Conservation (phyloP, 805 yeast genomes). For the Wickerhamiella sergipiensis region DNA sequence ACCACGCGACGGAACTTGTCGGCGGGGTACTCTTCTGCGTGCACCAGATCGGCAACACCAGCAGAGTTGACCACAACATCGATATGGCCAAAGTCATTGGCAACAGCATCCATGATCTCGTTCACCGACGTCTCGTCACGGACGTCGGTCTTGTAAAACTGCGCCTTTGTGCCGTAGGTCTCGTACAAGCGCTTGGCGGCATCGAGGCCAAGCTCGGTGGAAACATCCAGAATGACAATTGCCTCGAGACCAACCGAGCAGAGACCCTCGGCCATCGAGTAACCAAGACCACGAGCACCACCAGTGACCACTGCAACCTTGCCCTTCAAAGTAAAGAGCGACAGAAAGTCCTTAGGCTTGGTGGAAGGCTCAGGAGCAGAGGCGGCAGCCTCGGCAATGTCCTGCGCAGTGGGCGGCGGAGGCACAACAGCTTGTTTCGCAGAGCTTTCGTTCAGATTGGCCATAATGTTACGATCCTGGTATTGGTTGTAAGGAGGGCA, state of each 20-base stretch:
- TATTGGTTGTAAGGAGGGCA: neutral
- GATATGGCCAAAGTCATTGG: constrained; percentile 39
- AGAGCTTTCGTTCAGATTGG: constrained; percentile 10
- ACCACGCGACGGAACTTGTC: constrained; percentile 48
- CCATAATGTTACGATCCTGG: neutral
- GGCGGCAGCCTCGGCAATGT: constrained; percentile 26
- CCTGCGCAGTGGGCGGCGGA: constrained; percentile 28
- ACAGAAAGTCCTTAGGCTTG: constrained; percentile 26
- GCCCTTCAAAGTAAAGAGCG: constrained; percentile 43
- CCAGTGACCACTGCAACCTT: constrained; percentile 53
- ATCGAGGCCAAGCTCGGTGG: constrained; percentile 47
- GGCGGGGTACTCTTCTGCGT: constrained; percentile 56
- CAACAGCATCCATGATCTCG: constrained; percentile 38
- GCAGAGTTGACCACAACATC: constrained; percentile 50
- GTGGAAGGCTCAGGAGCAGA: constrained; percentile 22
- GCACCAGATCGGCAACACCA: constrained; percentile 55
- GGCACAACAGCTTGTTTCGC: constrained; percentile 28
- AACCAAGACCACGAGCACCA: constrained; percentile 55
- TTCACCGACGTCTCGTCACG: constrained; percentile 38
- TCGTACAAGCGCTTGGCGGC: constrained; percentile 42
- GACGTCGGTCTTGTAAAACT: constrained; percentile 53
- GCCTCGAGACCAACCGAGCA: constrained; percentile 43
- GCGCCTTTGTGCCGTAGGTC: constrained; percentile 41
- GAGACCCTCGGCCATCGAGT: constrained; percentile 47
- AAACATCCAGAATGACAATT: constrained; percentile 40